phyloP scores from a whole-genome alignment of 1,139 yeast species.

The Debaryomyces nepalensis region DNA sequence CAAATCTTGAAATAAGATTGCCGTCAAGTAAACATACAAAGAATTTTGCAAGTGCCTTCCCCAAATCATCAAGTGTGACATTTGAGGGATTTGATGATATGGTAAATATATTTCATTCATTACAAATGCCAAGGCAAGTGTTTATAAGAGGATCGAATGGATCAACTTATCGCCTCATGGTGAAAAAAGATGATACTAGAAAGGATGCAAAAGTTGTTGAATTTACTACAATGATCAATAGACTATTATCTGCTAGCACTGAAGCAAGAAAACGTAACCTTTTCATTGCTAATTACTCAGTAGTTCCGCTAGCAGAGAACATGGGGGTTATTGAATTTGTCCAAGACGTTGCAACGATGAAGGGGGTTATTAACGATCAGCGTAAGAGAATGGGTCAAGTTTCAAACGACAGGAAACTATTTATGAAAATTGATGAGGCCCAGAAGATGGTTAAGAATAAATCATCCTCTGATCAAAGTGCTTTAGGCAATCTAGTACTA shows the following conservation, averaged over 20 bases:
- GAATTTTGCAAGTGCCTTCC: slow-evolving; percentile 56
- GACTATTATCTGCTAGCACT: slow-evolving; percentile 64
- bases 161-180: slow-evolving; percentile 67
- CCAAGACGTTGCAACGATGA: slow-evolving; percentile 77
- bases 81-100: slow-evolving; percentile 61
- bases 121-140: slow-evolving; percentile 86
- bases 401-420: slow-evolving; percentile 38
- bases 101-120: slow-evolving; percentile 73
- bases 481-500: slow-evolving; percentile 25
- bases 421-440: slow-evolving; percentile 43
- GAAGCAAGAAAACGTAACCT: slow-evolving; percentile 77
- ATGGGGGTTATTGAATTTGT: slow-evolving; percentile 96
- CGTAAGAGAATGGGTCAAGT: slow-evolving; percentile 41
- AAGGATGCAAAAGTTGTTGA: slow-evolving; percentile 96
- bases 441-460: slow-evolving; percentile 39
- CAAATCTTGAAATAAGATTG: slow-evolving; percentile 69
- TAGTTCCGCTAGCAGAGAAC: slow-evolving; percentile 82
- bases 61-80: slow-evolving; percentile 55
- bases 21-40: slow-evolving; percentile 55
- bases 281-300: slow-evolving; percentile 81
- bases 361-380: slow-evolving; percentile 62
- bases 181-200: slow-evolving; percentile 91
- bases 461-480: slow-evolving; percentile 21
- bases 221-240: slow-evolving; percentile 84
- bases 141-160: slow-evolving; percentile 82